Evolutionary conservation across 2,329 filamentous ascomycete species (phyloP), one percentile per base, ranked within the genome.

Genomic region (Cercospora sp.): DNA sequence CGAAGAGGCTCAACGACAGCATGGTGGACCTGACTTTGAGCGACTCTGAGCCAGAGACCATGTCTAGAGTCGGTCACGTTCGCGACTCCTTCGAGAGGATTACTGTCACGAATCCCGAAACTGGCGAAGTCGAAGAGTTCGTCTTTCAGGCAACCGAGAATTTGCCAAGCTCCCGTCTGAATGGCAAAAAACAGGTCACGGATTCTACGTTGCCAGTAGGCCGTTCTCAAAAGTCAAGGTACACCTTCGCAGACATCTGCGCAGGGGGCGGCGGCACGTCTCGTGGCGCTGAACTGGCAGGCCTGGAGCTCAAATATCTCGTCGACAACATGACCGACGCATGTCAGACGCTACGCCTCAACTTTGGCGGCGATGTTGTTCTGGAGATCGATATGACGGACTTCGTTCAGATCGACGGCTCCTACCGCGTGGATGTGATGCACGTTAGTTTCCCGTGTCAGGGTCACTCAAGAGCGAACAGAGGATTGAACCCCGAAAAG

Each of bases 231-330:
- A 26, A 16, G 31, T 2, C 18, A 7, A 18, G 18, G 3, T 53
- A 57, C 12, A 33, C 42, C 6, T 18, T 58, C 2, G 33, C 40
- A 9, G 92, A 95, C 74, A 84, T 86, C 0, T 95, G 92, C 70
- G 90, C 87, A 36, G 91, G 92, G 1, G 90, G 86, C 1, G 91
- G 92, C 0, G 92, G 92, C 4, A 86, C 87, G 0, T 91, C 90
- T 0, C n/a, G n/a, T n/a, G n/a, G n/a, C n/a, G n/a, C n/a, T n/a
- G n/a, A n/a, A n/a, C 75, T 80, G 60, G 86, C 86, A 0, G 90
- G 91, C 0, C 79, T 93, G 13, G 78, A 82, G 3, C 75, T 92
- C 0, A 79, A 81, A 26, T 88, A 87, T 77, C 13, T 59, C 3
- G 30, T 72, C 10, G 93, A 97, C 73, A 82, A 86, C 18, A 85